A percentile compares a stretch with the other conserved stretches of the same genome.
These are phyloP conservation scores for Carallia brachiata DNA, from an alignment of 345 rosid genomes.

Conservation along the genomic window DNA sequence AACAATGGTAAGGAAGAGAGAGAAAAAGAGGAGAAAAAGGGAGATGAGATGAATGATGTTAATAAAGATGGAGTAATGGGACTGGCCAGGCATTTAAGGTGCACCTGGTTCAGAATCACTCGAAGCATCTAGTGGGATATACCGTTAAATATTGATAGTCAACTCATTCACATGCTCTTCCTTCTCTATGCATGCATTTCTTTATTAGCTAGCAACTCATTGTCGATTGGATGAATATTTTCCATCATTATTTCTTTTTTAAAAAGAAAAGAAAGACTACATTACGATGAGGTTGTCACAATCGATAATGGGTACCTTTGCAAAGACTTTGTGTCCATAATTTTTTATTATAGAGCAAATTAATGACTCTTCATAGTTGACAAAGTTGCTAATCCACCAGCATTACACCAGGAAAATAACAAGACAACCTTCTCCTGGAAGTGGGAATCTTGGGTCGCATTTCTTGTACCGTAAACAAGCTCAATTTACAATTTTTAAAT, in stretches of 20 bases:
- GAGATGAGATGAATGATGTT: background rate
- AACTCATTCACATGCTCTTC: background rate
- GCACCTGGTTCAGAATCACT: background rate
- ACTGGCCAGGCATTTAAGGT: background rate
- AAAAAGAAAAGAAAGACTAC: background rate
- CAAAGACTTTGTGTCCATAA: too few species aligned
- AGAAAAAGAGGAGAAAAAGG: background rate
- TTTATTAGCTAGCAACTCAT: background rate
- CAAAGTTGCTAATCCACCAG: too few species aligned
- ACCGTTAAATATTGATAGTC: background rate
- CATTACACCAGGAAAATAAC: too few species aligned
- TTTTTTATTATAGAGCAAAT: too few species aligned
- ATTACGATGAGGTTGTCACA: too few species aligned
- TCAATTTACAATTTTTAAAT: too few species aligned
- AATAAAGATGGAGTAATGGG: background rate
- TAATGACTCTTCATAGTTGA: too few species aligned
- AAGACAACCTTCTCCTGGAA: background rate
- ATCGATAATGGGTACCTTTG: too few species aligned
- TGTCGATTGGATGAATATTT: background rate
- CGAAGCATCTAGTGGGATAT: constrained; percentile 3
- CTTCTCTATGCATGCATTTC: background rate
- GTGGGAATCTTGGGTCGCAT: background rate
- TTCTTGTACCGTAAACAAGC: background rate
- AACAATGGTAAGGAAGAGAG: background rate
- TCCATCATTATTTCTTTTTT: background rate